These are phyloP conservation scores for Nymphaea thermarum DNA, from an alignment of 164 flowering plant genomes.

Conservation along the genomic window DNA sequence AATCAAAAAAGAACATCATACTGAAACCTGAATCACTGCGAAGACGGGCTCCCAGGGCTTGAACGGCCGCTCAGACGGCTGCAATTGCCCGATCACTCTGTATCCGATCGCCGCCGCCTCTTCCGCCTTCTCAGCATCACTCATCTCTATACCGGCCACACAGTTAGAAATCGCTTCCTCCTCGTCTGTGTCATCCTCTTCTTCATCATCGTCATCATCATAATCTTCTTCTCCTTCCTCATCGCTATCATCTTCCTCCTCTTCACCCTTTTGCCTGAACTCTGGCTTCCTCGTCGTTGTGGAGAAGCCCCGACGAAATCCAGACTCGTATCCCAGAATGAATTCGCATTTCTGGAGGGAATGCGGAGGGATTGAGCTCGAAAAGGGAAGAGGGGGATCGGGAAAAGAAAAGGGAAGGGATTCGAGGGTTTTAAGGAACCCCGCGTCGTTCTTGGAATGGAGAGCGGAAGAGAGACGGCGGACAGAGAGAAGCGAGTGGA, in stretches of 20 bases:
- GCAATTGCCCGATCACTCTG: slow-evolving; percentile 64
- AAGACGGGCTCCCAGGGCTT: slow-evolving; percentile 70
- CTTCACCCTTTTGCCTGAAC: background rate
- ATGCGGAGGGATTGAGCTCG: background rate
- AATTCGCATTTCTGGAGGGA: background rate
- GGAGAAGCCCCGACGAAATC: background rate
- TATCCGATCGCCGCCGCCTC: slow-evolving; percentile 88
- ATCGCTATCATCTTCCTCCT: slow-evolving; percentile 6
- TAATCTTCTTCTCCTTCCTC: slow-evolving; percentile 15
- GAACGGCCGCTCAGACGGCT: slow-evolving; percentile 42
- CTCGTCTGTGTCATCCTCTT: slow-evolving; percentile 10
- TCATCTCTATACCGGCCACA: slow-evolving; percentile 19
- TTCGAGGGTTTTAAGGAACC: background rate
- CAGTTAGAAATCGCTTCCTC: slow-evolving; percentile 9
- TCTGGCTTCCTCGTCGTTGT: background rate
- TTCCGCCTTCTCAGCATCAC: slow-evolving; percentile 52
- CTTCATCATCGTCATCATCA: slow-evolving; percentile 13
- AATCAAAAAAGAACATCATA: background rate
- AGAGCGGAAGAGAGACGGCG: background rate
- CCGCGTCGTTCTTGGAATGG: background rate
- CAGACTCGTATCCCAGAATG: background rate
- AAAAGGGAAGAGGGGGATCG: background rate
- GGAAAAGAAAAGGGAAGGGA: background rate
- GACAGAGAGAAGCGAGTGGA: background rate
- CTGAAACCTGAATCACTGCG: slow-evolving; percentile 78